Evolutionary conservation across 768 basidiomycete species (phyloP), one percentile per base, ranked within the genome.

Genomic region (Tulasnella sp.): DNA sequence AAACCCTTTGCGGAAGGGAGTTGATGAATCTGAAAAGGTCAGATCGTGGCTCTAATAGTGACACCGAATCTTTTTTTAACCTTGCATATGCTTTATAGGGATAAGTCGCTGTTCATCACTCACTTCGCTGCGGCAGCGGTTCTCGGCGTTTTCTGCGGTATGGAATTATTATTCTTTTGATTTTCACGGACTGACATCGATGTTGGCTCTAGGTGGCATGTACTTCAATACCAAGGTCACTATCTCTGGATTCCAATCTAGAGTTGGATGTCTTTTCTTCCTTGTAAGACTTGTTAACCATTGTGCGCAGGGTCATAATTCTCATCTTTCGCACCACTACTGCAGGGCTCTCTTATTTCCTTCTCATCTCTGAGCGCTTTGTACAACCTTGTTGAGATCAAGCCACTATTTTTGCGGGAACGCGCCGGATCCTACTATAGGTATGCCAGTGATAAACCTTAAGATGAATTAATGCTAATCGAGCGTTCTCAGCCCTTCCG

Each of bases 261-360:
- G 92, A 27, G 75, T 98, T n/a, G 92, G 92, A 27, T 87, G 83
- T 57, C 65, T 98, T 35, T 95, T 98, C 73, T 98, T 98, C 77
- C 63, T 95, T 59, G 85, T 85, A 57, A 20, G 63, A 25, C 10
- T 58, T 24, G 5, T 37, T 22, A 22, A 9, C 10, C 37, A 45
- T 31, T 31, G 10, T 40, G 41, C 15, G 5, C 41, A 9, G 12
- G 24, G 42, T 35, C 43, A 47, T 24, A 27, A 55, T 20, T 24
- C 24, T 42, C 10, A 10, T 42, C n/a, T 4, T n/a, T n/a, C n/a
- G 34, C 35, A 39, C 27, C 20, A 4, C n/a, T 15, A 19, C 7
- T 19, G 3, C 40, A 86, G 85, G 91, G 91, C 29, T 79, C 90
- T 12, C 73, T 96, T 24, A 78, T 95, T 43, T 87, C 92, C 0